These are phyloP conservation scores for Diplogelasinospora grovesii DNA, from an alignment of 495 filamentous ascomycete genomes.

Conservation along the genomic window DNA sequence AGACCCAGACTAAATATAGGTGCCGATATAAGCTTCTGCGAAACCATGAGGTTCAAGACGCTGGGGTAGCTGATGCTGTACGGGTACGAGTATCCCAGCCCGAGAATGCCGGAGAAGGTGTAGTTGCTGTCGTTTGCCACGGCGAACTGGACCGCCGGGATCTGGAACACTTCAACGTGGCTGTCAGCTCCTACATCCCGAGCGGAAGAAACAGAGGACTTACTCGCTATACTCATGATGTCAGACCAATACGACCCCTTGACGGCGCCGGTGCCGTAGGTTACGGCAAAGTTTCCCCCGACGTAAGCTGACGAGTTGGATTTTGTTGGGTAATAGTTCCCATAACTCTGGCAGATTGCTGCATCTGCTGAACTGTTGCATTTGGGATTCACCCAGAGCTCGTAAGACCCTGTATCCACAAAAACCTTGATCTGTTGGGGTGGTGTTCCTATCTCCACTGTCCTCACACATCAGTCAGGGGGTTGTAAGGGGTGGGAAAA, in stretches of 20 bases:
- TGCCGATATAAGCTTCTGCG: conserved; percentile 55
- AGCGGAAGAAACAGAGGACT: conserved; percentile 5
- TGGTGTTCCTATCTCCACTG: conserved; percentile 39
- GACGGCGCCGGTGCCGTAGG: conserved; percentile 36
- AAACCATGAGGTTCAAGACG: conserved; percentile 56
- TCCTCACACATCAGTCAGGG: not conserved
- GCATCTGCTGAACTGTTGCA: conserved; percentile 32
- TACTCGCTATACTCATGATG: conserved; percentile 33
- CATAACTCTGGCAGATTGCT: conserved; percentile 29
- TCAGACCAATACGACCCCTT: conserved; percentile 35
- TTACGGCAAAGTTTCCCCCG: conserved; percentile 28
- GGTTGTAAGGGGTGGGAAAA: not conserved
- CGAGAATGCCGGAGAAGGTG: conserved; percentile 36
- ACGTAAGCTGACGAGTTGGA: conserved; percentile 30
- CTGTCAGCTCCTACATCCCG: not conserved
- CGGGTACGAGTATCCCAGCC: conserved; percentile 33
- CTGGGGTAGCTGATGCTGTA: conserved; percentile 53
- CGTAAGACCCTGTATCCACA: conserved; percentile 42
- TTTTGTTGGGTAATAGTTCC: conserved; percentile 32
- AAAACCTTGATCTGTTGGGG: conserved; percentile 35
- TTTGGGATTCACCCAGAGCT: conserved; percentile 38
- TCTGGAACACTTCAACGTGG: conserved; percentile 24
- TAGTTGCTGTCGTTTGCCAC: conserved; percentile 36
- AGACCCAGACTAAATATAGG: conserved; percentile 68
- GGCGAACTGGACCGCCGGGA: conserved; percentile 26